Base-by-base conservation (phyloP, 768 basidiomycete species). In the Mycena indigotica region DNA sequence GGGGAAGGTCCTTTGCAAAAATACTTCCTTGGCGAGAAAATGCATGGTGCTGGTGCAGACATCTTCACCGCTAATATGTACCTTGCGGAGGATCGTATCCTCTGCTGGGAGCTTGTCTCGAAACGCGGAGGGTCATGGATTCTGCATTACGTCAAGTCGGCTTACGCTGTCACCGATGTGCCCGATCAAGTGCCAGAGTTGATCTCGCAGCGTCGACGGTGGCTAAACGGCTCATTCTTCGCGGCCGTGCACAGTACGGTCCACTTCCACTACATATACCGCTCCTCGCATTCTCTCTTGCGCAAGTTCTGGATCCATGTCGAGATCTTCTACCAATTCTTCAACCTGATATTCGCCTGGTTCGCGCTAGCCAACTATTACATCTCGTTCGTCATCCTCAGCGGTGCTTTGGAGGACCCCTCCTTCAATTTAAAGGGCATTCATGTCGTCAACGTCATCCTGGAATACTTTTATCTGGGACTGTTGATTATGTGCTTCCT, bases 141-240 rank as follows among this genome's bases (percentile, higher is more conserved):
- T 44, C 73, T 99, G 69, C 95, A 98, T 76, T 99, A 95, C 67
- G 95, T 97, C 74, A 95, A 97, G 68, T 93, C 89, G 0, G 94
- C 95, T 2, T 93, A 93, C 64, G 95, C 88, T 2, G 83, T 93
- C 21, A 95, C 93, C 1, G 94, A 98, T 71, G 95, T 97, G 1
- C 95, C 95, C 0, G 94, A 97, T 67, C 87, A 92, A 67, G 89
- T 89, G 52, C 93, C 96, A 0, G 96, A 98, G 70, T 75, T 98
- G 59, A 93, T 99, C 65, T 92, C 92, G 0, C 96, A 98, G 69
- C 88, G 96, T 50, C 84, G 96, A 32, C 88, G 95, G 38, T 98
- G 96, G 96, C 81, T 99, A 25, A 98, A 98, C 71, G 94, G 96
- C 15, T 95, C 93, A 3, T 98, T 99, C 85, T 99, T 99, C 72